Evolutionary conservation across 495 filamentous ascomycete genomes (phyloP).

Genomic region (Tirmania nivea): DNA sequence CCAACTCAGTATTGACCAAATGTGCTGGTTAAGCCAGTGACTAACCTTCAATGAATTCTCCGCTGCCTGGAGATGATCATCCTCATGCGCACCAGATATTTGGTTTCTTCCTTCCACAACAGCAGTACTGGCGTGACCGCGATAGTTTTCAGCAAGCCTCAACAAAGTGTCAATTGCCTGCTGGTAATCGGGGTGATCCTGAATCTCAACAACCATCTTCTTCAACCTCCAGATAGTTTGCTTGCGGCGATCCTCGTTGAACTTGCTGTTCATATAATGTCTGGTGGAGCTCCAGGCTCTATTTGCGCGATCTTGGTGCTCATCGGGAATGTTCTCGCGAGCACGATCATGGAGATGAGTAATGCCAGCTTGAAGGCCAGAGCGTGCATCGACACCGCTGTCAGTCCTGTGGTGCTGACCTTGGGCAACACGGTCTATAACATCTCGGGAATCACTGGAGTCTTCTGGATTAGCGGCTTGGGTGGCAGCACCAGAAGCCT

Average conservation of each 20-base stretch:
- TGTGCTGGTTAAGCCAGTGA: conserved; percentile 5
- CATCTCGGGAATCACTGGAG: conserved; percentile 29
- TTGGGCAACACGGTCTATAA: conserved; percentile 24
- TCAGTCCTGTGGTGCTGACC: conserved; percentile 26
- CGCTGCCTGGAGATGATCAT: conserved; percentile 38
- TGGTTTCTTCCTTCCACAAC: conserved; percentile 37
- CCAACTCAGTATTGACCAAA: conserved; percentile 25
- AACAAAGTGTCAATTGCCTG: conserved; percentile 73
- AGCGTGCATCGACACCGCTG: conserved; percentile 32
- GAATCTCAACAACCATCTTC: conserved; percentile 94
- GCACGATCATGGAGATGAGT: conserved; percentile 29
- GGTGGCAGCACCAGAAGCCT: conserved; percentile 34
- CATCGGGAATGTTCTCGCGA: conserved; percentile 34
- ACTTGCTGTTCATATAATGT: conserved; percentile 56
- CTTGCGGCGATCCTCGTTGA: conserved; percentile 84
- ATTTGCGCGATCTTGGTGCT: conserved; percentile 34
- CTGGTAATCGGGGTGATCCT: conserved; percentile 80
- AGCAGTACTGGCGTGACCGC: conserved; percentile 41
- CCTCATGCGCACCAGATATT: conserved; percentile 44
- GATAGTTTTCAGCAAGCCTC: conserved; percentile 65
- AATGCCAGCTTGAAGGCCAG: conserved; percentile 28
- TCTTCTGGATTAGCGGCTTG: conserved; percentile 30
- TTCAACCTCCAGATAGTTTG: conserved; percentile 83
- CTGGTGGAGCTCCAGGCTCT: conserved; percentile 24
- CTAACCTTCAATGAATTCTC: conserved; percentile 54